These are phyloP conservation scores for Fusarium sp. DNA, from an alignment of 2,329 filamentous ascomycete genomes.

Conservation along the genomic window DNA sequence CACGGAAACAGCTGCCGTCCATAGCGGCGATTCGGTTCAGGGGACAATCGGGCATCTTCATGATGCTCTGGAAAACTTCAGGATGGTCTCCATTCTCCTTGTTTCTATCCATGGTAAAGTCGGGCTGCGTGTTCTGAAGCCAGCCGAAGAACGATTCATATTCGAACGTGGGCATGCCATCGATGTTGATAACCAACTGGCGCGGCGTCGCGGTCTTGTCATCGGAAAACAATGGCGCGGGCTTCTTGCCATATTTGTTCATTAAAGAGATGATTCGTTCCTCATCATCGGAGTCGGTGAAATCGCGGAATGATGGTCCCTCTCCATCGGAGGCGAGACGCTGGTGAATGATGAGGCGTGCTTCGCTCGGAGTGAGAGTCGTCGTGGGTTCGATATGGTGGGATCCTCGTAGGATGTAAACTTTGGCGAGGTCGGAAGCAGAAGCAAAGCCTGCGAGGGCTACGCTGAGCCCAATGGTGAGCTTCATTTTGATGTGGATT, in stretches of 20 bases:
- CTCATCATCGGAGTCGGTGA: slow-evolving; percentile 53
- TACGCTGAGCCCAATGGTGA: slow-evolving; percentile 54
- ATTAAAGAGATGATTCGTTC: slow-evolving; percentile 67
- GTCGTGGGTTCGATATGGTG: slow-evolving; percentile 50
- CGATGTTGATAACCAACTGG: slow-evolving; percentile 70
- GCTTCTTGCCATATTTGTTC: slow-evolving; percentile 67
- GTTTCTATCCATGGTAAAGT: slow-evolving; percentile 62
- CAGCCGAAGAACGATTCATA: slow-evolving; percentile 57
- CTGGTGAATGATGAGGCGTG: slow-evolving; percentile 69
- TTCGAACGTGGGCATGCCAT: slow-evolving; percentile 63
- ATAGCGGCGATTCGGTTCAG: slow-evolving; percentile 56
- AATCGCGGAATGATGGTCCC: slow-evolving; percentile 61
- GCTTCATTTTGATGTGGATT: slow-evolving; percentile 55
- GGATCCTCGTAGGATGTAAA: slow-evolving; percentile 62
- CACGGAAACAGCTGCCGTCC: slow-evolving; percentile 58
- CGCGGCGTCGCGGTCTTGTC: slow-evolving; percentile 50
- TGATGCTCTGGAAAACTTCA: slow-evolving; percentile 55
- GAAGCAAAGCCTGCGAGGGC: slow-evolving; percentile 54
- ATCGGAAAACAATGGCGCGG: slow-evolving; percentile 62
- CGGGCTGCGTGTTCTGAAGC: slow-evolving; percentile 51
- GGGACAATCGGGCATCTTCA: slow-evolving; percentile 53
- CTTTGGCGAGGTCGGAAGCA: slow-evolving; percentile 60
- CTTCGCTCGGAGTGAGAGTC: slow-evolving; percentile 64
- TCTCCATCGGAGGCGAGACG: slow-evolving; percentile 61
- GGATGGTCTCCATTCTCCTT: slow-evolving; percentile 57